These are phyloP conservation scores for Metschnikowia dekortorum DNA, from an alignment of 805 yeast genomes.

Conservation along the genomic window DNA sequence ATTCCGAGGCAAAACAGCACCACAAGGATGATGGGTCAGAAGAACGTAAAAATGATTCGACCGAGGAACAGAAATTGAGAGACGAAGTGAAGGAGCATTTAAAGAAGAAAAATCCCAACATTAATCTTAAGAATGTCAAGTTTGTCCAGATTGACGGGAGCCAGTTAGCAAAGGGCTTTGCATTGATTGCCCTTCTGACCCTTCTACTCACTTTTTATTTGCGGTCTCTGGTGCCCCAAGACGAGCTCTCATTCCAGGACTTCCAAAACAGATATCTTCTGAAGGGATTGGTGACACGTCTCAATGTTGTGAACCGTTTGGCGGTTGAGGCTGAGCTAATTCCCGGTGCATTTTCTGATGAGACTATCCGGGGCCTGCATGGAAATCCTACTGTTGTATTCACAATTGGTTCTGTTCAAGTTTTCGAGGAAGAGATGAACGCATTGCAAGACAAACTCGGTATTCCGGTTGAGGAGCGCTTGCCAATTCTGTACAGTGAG, in stretches of 20 bases:
- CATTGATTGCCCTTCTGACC: constrained; percentile 18
- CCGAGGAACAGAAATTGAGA: constrained; percentile 31
- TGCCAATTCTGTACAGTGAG: constrained; percentile 74
- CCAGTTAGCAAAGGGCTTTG: constrained; percentile 10
- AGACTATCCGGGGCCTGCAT: constrained; percentile 33
- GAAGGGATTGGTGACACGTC: constrained; percentile 69
- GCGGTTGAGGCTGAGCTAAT: constrained; percentile 67
- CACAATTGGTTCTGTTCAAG: constrained; percentile 83
- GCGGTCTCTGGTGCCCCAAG: constrained; percentile 14
- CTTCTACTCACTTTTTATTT: constrained; percentile 12
- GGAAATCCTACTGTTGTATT: constrained; percentile 55
- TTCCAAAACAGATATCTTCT: constrained; percentile 76
- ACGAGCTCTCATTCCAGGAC: constrained; percentile 64
- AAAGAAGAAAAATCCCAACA: constrained; percentile 26
- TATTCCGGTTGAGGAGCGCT: constrained; percentile 63
- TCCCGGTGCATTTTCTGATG: constrained; percentile 38
- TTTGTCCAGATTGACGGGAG: constrained; percentile 20
- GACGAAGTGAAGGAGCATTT: constrained; percentile 31
- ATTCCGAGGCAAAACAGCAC: background rate
- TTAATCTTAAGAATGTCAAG: constrained; percentile 28
- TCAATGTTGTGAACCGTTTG: constrained; percentile 69
- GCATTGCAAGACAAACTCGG: constrained; percentile 64
- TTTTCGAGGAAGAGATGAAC: constrained; percentile 79
- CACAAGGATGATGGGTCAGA: background rate
- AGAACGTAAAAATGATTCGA: background rate